Percentiles rank a stretch among this genome's conserved stretches.
Evolutionary conservation across 2,329 filamentous ascomycete genomes (phyloP).

Genomic region (Mariannaea elegans): DNA sequence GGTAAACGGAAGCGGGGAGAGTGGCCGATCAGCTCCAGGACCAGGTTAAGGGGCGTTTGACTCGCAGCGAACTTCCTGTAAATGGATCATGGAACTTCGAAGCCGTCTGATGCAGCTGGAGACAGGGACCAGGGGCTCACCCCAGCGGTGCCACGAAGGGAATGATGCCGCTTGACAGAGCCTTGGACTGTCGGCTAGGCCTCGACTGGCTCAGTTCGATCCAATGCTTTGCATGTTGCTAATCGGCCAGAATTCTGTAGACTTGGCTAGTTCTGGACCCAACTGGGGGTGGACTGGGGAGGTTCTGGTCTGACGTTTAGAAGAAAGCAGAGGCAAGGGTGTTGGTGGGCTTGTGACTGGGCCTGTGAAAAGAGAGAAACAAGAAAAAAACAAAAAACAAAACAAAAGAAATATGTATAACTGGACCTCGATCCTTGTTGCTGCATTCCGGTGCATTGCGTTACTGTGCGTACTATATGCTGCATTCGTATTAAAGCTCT

Average conservation of each 20-base stretch:
- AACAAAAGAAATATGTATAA: neutral
- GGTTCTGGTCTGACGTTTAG: neutral
- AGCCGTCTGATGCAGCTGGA: too few relatives aligned
- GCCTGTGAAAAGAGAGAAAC: neutral
- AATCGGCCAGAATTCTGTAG: neutral
- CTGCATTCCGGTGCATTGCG: slow-evolving; percentile 1
- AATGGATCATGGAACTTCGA: neutral
- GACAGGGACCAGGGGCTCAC: slow-evolving; percentile 34
- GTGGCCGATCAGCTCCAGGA: slow-evolving; percentile 28
- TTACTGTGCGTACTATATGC: slow-evolving; percentile 2
- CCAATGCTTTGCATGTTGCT: slow-evolving; percentile 18
- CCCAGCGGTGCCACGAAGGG: slow-evolving; percentile 30
- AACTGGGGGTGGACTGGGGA: neutral
- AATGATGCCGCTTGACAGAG: slow-evolving; percentile 23
- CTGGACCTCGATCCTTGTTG: neutral
- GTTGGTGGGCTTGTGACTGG: neutral
- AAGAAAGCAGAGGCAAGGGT: neutral
- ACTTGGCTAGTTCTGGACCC: slow-evolving; percentile 3
- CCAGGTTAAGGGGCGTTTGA: slow-evolving; percentile 30
- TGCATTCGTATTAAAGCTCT: slow-evolving; percentile 2
- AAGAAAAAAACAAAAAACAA: neutral
- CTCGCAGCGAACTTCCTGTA: slow-evolving; percentile 28
- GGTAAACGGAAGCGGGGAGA: slow-evolving; percentile 14
- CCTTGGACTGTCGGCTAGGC: slow-evolving; percentile 13
- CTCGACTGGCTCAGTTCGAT: slow-evolving; percentile 4